Evolutionary conservation across 306 rosid genomes (phyloP), one percentile per base, ranked within the genome.

Genomic region (Vigna unguiculata): DNA sequence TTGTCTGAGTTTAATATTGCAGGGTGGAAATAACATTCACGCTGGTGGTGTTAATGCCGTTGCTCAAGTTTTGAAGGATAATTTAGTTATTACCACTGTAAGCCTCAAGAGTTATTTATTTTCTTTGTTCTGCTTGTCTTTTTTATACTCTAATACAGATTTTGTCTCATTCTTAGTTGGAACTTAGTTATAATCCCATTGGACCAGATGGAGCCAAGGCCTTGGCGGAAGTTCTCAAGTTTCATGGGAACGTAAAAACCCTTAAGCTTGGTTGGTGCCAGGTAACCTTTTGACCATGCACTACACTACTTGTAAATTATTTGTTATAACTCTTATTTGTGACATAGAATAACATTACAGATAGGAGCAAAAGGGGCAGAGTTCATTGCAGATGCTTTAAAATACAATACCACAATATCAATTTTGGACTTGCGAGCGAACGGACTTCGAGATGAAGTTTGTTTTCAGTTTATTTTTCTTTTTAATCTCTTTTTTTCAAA

Each of bases 191-290:
- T 78, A 95, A 95, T 89, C 97, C 98, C 82, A 85, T 92, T 75
- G 98, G 98, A 74, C 89, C 97, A 68, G 98, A 95, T 83, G 97
- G 98, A 81, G 98, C 94, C 82, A 84, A 90, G 83, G 92, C 88
- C 73, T 83, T 95, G 78, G 88, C 96, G 30, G 98, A 95, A 87
- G 87, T 95, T 81, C 86, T 95, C 34, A 95, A 95, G 80, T 95
- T 95, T 79, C 90, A 90, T 63, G 98, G 98, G 76, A 95, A 86
- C 63, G 22, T 95, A 71, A 87, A 85, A 77, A 89, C 83, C 78
- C 98, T 95, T 22, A 95, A 90, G 89, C 97, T 95, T 82, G 98
- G 98, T 49, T 95, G 98, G 98, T 95, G 98, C 86, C 94, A 95
- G 98, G 98, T 95, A 84, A 87, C 69, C 22, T 66, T 57, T 80